Evolutionary conservation across 331 rosid species (phyloP).

Genomic region (Stylosanthes scabra): DNA sequence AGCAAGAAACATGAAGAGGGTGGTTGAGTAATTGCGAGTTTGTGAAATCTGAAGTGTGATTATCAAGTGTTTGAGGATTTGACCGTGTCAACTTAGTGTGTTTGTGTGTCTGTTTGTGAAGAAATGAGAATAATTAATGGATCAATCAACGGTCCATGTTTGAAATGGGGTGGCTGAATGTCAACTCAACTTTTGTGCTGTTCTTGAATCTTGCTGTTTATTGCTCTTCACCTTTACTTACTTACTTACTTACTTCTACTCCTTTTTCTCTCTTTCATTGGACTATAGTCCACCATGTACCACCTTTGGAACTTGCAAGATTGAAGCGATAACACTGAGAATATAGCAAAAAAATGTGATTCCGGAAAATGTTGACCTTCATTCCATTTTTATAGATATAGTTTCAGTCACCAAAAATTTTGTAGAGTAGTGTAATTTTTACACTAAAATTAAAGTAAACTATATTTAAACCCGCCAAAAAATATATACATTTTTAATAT

Average conservation of each 20-base stretch:
- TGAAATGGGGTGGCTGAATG: neutral
- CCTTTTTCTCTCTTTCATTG: constrained; percentile 17
- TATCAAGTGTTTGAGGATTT: constrained; percentile 17
- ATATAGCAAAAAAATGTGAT: neutral
- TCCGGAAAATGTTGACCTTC: too few relatives aligned
- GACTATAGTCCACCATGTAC: neutral
- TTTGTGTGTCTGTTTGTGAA: neutral
- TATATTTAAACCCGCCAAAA: too few relatives aligned
- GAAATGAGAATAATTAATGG: neutral
- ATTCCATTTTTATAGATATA: too few relatives aligned
- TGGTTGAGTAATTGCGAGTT: neutral
- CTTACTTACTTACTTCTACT: too few relatives aligned
- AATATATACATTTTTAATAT: too few relatives aligned
- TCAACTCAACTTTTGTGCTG: neutral
- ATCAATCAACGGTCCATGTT: constrained; percentile 9
- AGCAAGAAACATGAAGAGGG: neutral
- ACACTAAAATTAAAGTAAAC: too few relatives aligned
- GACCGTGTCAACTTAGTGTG: constrained; percentile 28
- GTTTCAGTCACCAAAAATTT: too few relatives aligned
- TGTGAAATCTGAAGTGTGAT: neutral
- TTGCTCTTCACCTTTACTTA: neutral
- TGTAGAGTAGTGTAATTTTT: too few relatives aligned
- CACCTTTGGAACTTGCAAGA: neutral
- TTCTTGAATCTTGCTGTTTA: neutral
- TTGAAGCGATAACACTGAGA: neutral